A percentile compares a stretch with the other conserved stretches of the same genome.
Conservation (phyloP, 495 filamentous ascomycete species). For the Podospora pseudocomata region DNA sequence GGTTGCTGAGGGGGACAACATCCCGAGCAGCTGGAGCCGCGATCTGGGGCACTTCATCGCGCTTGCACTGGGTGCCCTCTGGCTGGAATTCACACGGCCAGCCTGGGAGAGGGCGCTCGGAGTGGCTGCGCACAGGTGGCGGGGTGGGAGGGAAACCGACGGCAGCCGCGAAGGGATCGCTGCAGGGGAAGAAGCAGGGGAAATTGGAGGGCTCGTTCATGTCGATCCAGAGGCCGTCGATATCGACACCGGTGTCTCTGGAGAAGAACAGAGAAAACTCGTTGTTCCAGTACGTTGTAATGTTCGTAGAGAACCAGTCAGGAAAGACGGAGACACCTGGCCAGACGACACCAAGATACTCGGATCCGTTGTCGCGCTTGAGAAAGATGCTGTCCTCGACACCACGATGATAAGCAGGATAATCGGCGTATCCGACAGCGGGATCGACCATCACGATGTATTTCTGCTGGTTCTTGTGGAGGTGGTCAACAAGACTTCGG, state of each 20-base stretch:
- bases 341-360: slow-evolving; percentile 81
- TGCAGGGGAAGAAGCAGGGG: slow-evolving; percentile 74
- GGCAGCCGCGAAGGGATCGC: slow-evolving; percentile 52
- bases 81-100: slow-evolving; percentile 73
- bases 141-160: slow-evolving; percentile 62
- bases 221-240: slow-evolving; percentile 86
- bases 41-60: not conserved
- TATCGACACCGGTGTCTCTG: slow-evolving; percentile 63
- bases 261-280: slow-evolving; percentile 71
- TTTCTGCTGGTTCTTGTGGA: slow-evolving; percentile 71
- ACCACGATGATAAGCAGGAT: slow-evolving; percentile 63
- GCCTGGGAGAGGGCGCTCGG: slow-evolving; percentile 59
- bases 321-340: slow-evolving; percentile 76
- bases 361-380: slow-evolving; percentile 57
- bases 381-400: slow-evolving; percentile 61
- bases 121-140: slow-evolving; percentile 57
- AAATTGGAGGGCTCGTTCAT: slow-evolving; percentile 69
- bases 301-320: slow-evolving; percentile 75
- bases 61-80: slow-evolving; percentile 32
- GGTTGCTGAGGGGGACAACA: not conserved
- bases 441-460: slow-evolving; percentile 90
- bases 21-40: slow-evolving; percentile 6
- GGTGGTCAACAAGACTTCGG: slow-evolving; percentile 64
- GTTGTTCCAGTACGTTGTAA: slow-evolving; percentile 67
- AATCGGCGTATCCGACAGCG: slow-evolving; percentile 66